These are phyloP conservation scores for Pseudodiploospora longispora DNA, from an alignment of 2,329 filamentous ascomycete genomes.

Conservation along the genomic window DNA sequence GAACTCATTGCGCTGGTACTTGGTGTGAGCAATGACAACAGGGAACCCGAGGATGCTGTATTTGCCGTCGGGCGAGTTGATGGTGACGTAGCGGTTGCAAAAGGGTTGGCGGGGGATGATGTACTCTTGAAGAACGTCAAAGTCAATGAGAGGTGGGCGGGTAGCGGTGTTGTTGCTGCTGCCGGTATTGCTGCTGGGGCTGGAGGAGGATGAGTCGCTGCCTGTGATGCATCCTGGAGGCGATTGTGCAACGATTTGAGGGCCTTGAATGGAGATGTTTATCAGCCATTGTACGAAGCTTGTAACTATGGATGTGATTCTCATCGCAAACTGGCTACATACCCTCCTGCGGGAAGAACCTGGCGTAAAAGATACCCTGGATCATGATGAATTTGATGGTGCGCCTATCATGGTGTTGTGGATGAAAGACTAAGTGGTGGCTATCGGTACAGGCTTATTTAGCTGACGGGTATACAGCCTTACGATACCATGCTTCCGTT, in stretches of 20 bases:
- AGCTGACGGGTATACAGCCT: too few species aligned
- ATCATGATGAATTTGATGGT: conserved; percentile 41
- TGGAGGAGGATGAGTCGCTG: background rate
- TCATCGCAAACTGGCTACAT: conserved; percentile 8
- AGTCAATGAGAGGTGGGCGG: conserved; percentile 64
- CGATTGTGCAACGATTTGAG: conserved; percentile 55
- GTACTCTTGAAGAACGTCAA: conserved; percentile 80
- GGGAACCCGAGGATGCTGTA: conserved; percentile 82
- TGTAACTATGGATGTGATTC: too few species aligned
- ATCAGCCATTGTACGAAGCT: too few species aligned
- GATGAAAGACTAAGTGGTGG: too few species aligned
- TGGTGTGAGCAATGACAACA: conserved; percentile 73
- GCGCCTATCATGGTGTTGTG: conserved; percentile 2
- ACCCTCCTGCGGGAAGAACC: conserved; percentile 61
- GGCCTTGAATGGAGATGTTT: conserved; percentile 32
- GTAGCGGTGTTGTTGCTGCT: conserved; percentile 13
- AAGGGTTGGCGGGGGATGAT: conserved; percentile 93
- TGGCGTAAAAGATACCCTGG: conserved; percentile 62
- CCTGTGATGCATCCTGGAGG: conserved; percentile 54
- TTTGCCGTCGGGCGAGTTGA: conserved; percentile 60
- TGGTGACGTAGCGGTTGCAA: conserved; percentile 81
- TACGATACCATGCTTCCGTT: too few species aligned
- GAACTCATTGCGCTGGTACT: conserved; percentile 89
- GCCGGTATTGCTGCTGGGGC: conserved; percentile 13
- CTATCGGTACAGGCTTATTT: too few species aligned